Evolutionary conservation across 305 asterid species (phyloP).

Genomic region (Fraxinus platypoda): DNA sequence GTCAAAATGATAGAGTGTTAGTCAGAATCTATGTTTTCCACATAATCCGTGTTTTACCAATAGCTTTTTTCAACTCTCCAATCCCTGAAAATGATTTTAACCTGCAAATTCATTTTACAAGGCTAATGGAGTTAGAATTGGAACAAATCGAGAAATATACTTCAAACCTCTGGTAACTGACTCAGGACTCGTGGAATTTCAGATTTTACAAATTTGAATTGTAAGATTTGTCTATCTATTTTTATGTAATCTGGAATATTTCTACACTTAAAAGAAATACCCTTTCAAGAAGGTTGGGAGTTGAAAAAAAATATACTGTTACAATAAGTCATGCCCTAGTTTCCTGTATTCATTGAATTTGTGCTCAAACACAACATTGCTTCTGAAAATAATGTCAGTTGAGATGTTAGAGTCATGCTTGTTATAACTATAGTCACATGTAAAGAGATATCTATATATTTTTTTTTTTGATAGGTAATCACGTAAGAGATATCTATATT

Average conservation of each 20-base stretch:
- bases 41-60: not conserved
- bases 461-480: too few species aligned
- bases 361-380: not conserved
- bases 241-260: not conserved
- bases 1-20: not conserved
- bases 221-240: not conserved
- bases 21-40: not conserved
- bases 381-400: not conserved
- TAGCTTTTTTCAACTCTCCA: not conserved
- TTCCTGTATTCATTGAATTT: constrained; percentile 3
- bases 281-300: not conserved
- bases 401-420: not conserved
- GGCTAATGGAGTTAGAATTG: not conserved
- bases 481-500: too few species aligned
- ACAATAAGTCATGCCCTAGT: not conserved
- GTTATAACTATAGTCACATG: not conserved
- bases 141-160: not conserved
- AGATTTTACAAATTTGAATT: not conserved
- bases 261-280: not conserved
- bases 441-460: not conserved
- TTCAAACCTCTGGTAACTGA: not conserved
- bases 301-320: not conserved
- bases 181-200: not conserved
- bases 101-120: not conserved
- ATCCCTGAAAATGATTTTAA: not conserved